A percentile compares a stretch with the other conserved stretches of the same genome.
phyloP scores from a whole-genome alignment of 257 asterid species.

The Solanum appendiculatum region DNA sequence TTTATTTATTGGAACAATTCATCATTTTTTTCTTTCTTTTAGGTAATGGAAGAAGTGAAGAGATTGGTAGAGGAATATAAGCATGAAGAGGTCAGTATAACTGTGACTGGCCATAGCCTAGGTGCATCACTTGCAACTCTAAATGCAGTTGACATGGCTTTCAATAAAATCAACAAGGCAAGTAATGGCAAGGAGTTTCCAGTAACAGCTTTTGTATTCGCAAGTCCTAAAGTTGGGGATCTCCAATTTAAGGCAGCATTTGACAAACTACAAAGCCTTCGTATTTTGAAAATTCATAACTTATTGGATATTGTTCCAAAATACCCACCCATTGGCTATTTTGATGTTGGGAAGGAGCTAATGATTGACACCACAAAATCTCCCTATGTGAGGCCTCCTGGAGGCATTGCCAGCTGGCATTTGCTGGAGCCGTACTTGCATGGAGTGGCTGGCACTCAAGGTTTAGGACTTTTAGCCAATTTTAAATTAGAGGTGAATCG shows the following conservation, averaged over 20 bases:
- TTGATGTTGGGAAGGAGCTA: constrained; percentile 61
- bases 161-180: constrained; percentile 45
- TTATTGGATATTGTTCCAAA: constrained; percentile 44
- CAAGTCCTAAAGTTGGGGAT: constrained; percentile 69
- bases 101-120: constrained; percentile 67
- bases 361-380: constrained; percentile 44
- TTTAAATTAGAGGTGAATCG: constrained; percentile 44
- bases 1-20: no score
- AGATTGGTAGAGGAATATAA: constrained; percentile 53
- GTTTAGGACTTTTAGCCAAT: not conserved
- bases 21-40: not conserved
- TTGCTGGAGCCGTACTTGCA: constrained; percentile 59
- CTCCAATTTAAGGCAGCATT: constrained; percentile 10
- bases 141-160: constrained; percentile 51
- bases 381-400: constrained; percentile 39
- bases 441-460: constrained; percentile 75
- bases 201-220: constrained; percentile 52
- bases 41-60: constrained; percentile 62
- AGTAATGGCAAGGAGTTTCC: constrained; percentile 33
- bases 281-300: constrained; percentile 34
- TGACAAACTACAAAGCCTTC: constrained; percentile 13
- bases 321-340: constrained; percentile 36
- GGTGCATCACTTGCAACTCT: constrained; percentile 69
- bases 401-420: constrained; percentile 36
- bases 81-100: constrained; percentile 61